Evolutionary conservation across 1,139 yeast genomes (phyloP), one percentile per base, ranked within the genome.

Genomic region (Pichia sp.): DNA sequence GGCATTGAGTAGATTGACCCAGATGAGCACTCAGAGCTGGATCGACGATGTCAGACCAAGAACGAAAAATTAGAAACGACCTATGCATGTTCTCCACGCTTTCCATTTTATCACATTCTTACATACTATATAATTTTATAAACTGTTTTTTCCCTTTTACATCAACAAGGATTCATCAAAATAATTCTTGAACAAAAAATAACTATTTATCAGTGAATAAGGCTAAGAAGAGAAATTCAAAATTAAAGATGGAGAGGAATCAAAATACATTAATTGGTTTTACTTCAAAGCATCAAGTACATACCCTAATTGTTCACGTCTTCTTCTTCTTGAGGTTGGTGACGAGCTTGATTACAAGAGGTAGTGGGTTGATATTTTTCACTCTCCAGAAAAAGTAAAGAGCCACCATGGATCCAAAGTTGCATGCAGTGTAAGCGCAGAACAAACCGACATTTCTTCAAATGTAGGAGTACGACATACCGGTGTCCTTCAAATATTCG

Each of bases 11-110:
- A 79, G 99, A 66, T 74, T 93, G 59, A 79, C 93, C 49, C 98
- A 93, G 62, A 93, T 93, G 97, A 85, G 96, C 60, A 86, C 96
- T 4, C 84, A 84, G 43, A 96, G 87, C 51, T 93, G 99, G 99
- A 85, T 88, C 13, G 89, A 82, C 43, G 61, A 61, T 46, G 62
- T 55, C 12, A 58, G 42, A 37, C 51, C 51, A 37, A 54, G 54
- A 46, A 36, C 26, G 13, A 43, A 30, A 18, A 26, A 28, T 9
- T 26, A 43, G 18, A 26, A 18, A 42, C 19, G n/a, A 42, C 18
- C 18, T 41, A 19, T 41, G 43, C 19, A 22, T 16, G 41, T 16
- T 16, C 16, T 39, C 28, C 6, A 9, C 28, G 6, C 9, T 25
- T 25, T 6, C 28, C 9, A 9, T 25, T 25, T 25, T 25, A 25